Evolutionary conservation across 768 basidiomycete species (phyloP).

Genomic region (Wakefieldia striispora): DNA sequence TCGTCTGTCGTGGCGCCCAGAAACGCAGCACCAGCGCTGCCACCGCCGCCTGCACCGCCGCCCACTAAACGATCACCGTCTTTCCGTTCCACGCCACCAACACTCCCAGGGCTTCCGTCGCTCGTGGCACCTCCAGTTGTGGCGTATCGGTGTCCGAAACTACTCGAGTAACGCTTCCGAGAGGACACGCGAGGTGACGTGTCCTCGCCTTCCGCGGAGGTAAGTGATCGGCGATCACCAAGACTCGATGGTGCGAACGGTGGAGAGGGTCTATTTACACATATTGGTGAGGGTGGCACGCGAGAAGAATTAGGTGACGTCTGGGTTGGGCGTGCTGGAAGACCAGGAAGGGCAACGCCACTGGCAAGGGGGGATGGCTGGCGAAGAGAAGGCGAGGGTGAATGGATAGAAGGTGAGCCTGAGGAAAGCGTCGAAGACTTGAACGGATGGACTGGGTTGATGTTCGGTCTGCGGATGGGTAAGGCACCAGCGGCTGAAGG

Average conservation of each 20-base stretch:
- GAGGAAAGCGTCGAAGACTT: conserved; percentile 50
- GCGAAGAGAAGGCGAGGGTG: conserved; percentile 46
- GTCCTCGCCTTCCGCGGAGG: conserved; percentile 36
- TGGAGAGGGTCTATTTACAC: conserved; percentile 35
- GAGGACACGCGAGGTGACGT: conserved; percentile 24
- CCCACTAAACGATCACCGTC: conserved; percentile 22
- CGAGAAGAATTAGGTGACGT: conserved; percentile 44
- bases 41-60: conserved; percentile 18
- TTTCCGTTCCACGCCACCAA: conserved; percentile 15
- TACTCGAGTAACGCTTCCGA: conserved; percentile 73
- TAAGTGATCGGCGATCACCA: conserved; percentile 40
- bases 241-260: conserved; percentile 44
- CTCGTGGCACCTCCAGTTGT: conserved; percentile 42
- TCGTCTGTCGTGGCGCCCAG: conserved; percentile 58
- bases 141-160: conserved; percentile 70
- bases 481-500: conserved; percentile 39
- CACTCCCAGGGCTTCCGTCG: conserved; percentile 28
- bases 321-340: conserved; percentile 36
- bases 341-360: conserved; percentile 27
- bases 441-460: conserved; percentile 46
- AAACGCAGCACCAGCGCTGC: conserved; percentile 35
- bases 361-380: conserved; percentile 45
- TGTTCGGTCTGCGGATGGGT: conserved; percentile 44
- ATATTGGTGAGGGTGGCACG: conserved; percentile 39
- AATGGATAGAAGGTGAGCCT: conserved; percentile 48